Percentiles rank a stretch among this genome's conserved stretches.
These are phyloP conservation scores for Pleurotus pulmonarius DNA, from an alignment of 768 basidiomycete species.

Conservation along the genomic window DNA sequence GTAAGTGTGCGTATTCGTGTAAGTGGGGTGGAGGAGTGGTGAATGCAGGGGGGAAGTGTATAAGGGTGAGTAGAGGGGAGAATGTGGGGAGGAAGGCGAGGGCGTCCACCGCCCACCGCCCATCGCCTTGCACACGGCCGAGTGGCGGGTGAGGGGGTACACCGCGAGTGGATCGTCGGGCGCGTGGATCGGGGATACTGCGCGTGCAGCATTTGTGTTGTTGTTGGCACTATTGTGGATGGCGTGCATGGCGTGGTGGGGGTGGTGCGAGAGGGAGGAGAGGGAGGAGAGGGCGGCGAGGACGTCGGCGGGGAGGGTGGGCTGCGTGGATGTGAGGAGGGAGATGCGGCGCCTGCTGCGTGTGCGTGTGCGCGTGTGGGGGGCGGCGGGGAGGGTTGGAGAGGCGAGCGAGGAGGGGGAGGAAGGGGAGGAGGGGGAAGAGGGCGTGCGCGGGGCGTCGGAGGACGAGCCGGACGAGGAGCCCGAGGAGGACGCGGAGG, in stretches of 20 bases:
- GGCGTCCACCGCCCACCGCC: slow-evolving; percentile 83
- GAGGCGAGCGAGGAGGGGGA: not conserved
- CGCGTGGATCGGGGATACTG: slow-evolving; percentile 19
- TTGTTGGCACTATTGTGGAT: too few species aligned
- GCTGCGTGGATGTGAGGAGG: slow-evolving; percentile 20
- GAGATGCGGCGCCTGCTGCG: slow-evolving; percentile 19
- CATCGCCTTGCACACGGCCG: slow-evolving; percentile 69
- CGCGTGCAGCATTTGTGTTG: too few species aligned
- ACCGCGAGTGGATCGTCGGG: slow-evolving; percentile 67
- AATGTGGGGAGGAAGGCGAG: slow-evolving; percentile 22
- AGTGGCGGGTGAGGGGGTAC: slow-evolving; percentile 67
- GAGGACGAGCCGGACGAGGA: too few species aligned
- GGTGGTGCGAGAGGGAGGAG: not conserved
- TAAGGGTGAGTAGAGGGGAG: too few species aligned
- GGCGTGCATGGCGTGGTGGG: slow-evolving; percentile 30
- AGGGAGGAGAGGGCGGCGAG: not conserved
- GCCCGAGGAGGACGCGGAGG: slow-evolving; percentile 24
- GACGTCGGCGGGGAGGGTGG: slow-evolving; percentile 19
- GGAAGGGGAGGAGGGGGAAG: slow-evolving; percentile 3
- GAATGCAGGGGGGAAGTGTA: too few species aligned
- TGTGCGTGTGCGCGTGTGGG: slow-evolving; percentile 18
- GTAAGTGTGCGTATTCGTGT: too few species aligned
- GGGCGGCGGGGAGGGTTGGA: slow-evolving; percentile 22
- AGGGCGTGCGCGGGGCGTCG: slow-evolving; percentile 26
- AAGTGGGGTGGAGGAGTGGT: too few species aligned